A percentile compares a stretch with the other conserved stretches of the same genome.
Conservation (phyloP, 78 protist genomes). For the slime mould (Dictyostelium discoideum) region dicty_2.7 NC_007090.3:1765501-1766000, state of each 20-base stretch:
- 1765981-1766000: neutral
- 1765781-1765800: neutral
- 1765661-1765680: neutral
- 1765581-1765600: neutral
- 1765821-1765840: neutral
- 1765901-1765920: neutral
- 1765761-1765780: neutral
- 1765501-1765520: neutral
- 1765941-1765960: neutral
- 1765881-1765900: neutral
- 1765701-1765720: no score
- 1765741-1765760: neutral
- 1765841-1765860: neutral
- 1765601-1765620: neutral
- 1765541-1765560: neutral
- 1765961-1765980: no score
- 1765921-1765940: neutral
- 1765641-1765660: neutral
- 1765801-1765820: neutral
- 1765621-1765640: neutral
- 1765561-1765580: neutral
- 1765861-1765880: neutral
- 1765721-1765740: neutral
- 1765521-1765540: neutral
- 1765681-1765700: neutral